These are phyloP conservation scores for Oryza coarctata DNA, from an alignment of 176 grass and related monocot genomes.

Conservation along the genomic window DNA sequence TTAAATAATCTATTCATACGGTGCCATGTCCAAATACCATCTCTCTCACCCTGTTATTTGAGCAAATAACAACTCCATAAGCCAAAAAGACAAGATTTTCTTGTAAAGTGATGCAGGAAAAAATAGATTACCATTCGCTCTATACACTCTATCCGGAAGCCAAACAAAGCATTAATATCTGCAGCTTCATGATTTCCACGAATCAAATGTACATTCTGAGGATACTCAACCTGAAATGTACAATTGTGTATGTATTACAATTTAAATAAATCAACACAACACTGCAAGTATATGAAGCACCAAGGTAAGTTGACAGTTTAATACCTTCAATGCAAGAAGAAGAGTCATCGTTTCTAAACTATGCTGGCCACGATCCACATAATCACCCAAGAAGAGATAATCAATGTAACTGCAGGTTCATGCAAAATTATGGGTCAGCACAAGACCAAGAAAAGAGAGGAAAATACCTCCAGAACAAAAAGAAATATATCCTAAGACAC, in stretches of 20 bases:
- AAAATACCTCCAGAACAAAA: conserved; percentile 1
- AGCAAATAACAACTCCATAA: conserved; percentile 13
- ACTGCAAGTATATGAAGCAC: conserved; percentile 16
- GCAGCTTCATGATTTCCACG: conserved; percentile 98
- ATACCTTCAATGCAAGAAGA: conserved; percentile 99
- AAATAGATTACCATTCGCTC: conserved; percentile 82
- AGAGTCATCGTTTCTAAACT: conserved; percentile 98
- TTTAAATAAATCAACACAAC: not conserved
- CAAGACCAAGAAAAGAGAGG: not conserved
- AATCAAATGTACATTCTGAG: conserved; percentile 96
- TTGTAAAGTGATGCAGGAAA: not conserved
- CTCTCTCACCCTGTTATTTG: conserved; percentile 83
- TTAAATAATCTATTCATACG: conserved; percentile 98
- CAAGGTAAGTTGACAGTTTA: not conserved
- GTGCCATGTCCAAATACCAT: conserved; percentile 99
- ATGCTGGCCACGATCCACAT: conserved; percentile 98
- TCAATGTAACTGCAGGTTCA: conserved; percentile 85
- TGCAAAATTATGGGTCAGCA: conserved; percentile 26
- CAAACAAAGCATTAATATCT: conserved; percentile 98
- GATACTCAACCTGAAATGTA: conserved; percentile 83
- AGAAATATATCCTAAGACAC: conserved; percentile 6
- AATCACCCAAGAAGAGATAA: conserved; percentile 99
- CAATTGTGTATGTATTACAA: not conserved
- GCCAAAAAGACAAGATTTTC: not conserved
- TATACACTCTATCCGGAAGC: conserved; percentile 98